phyloP scores from a whole-genome alignment of 192 early-diverging fungal genomes.

The Coemansia sp. region DNA sequence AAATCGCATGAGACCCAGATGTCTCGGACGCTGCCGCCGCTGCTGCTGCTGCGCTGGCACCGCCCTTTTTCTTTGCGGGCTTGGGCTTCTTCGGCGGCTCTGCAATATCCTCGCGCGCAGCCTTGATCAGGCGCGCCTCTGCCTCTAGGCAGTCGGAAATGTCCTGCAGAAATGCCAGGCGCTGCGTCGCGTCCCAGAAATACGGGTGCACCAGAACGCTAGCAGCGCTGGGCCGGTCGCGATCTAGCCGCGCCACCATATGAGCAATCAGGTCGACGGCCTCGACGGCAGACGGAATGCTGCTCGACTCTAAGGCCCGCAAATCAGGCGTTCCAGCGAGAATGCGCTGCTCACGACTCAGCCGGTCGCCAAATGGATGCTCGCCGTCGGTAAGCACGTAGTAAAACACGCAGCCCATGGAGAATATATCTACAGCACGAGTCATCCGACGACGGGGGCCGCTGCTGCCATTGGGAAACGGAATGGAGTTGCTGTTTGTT shows the following conservation, averaged over 20 bases:
- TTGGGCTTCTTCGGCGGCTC: constrained; percentile 30
- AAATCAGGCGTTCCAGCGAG: constrained; percentile 71
- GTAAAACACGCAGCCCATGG: constrained; percentile 92
- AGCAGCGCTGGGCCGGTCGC: constrained; percentile 75
- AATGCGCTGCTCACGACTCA: constrained; percentile 88
- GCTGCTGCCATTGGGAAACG: background rate
- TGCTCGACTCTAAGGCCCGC: constrained; percentile 62
- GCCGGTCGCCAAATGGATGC: constrained; percentile 95
- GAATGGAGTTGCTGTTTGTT: constrained; percentile 14
- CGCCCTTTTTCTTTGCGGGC: constrained; percentile 36
- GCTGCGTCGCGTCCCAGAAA: constrained; percentile 87
- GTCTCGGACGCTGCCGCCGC: background rate
- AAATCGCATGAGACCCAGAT: constrained; percentile 28
- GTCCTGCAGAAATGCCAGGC: constrained; percentile 88
- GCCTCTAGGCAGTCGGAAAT: constrained; percentile 93
- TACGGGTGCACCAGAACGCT: constrained; percentile 86
- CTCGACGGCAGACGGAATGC: constrained; percentile 68
- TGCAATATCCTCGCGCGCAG: constrained; percentile 34
- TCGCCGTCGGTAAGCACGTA: constrained; percentile 85
- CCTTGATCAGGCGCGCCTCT: constrained; percentile 62
- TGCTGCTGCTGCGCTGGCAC: background rate
- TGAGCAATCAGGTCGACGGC: constrained; percentile 86
- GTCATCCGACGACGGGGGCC: constrained; percentile 61
- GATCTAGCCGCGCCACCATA: constrained; percentile 79
- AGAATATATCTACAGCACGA: constrained; percentile 91